Evolutionary conservation across 2,329 filamentous ascomycete genomes (phyloP), one percentile per base, ranked within the genome.

Genomic region (Fonsecaea erecta): DNA sequence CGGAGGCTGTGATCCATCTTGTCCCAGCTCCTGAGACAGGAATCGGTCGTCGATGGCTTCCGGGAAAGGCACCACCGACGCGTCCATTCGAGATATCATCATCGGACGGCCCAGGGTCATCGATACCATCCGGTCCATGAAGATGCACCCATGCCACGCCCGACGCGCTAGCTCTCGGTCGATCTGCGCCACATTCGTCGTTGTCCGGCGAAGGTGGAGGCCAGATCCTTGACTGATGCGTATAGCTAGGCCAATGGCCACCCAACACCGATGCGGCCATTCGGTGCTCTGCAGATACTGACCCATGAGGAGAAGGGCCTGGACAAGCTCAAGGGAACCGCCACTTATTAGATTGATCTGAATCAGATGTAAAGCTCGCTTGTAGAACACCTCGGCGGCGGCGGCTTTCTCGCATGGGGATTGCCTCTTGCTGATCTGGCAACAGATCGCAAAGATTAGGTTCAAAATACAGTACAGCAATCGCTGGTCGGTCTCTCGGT

Each of bases 381-480:
- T 18, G 18, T 28, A 32, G n/a, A 32, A 54, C 21, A 54, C 30
- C 16, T 54, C 52, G 12, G 52, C 52, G 2, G 26, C 26, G 28
- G 32, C 26, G 12, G 26, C 30, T 12, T 32, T 54, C n/a, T 54
- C 52, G 7, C 32, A 18, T 16, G 52, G 52, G 1, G 52, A 54
- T 9, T 32, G 12, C 30, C 12, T 30, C 28, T 30, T 54, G 30
- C 18, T 35, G 14, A 54, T 30, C 30, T 54, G 52, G 52, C 52
- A 54, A n/a, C 52, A 54, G n/a, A 54, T 30, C 12, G 52, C 52
- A 54, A 54, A 54, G 52, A 54, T 54, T 14, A 35, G 7, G 30
- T 54, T 54, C 26, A 54, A 30, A 35, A 35, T 54, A 35, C 52
- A 54, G 8, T 54, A 54, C n/a, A 54, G 12, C 12, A 35, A 21